These are phyloP conservation scores for Mycena chlorophos DNA, from an alignment of 768 basidiomycete genomes.

Conservation along the genomic window DNA sequence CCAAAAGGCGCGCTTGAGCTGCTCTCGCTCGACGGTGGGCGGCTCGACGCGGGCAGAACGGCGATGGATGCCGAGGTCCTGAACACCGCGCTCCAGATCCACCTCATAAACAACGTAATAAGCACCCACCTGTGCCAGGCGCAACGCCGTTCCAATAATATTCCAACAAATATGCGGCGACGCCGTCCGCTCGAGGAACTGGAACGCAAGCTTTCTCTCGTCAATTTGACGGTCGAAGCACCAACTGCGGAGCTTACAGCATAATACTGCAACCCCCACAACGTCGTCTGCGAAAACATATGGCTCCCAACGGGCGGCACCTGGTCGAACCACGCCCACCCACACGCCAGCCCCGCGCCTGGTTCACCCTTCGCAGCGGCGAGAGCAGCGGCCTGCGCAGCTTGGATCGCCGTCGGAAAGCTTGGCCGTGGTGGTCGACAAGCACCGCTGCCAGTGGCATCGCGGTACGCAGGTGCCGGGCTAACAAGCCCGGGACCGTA, in stretches of 20 bases:
- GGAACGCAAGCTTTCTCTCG: slow-evolving; percentile 45
- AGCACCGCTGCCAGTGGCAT: neutral
- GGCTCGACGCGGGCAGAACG: slow-evolving; percentile 31
- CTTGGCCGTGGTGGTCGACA: no score
- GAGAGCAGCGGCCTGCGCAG: slow-evolving; percentile 11
- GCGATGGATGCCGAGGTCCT: slow-evolving; percentile 74
- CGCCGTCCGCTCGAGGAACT: slow-evolving; percentile 55
- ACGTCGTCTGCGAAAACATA: slow-evolving; percentile 59
- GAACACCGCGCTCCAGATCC: no score
- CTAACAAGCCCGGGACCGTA: neutral
- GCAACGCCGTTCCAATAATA: slow-evolving; percentile 49
- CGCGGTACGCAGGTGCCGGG: no score
- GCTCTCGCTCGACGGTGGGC: slow-evolving; percentile 59
- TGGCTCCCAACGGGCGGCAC: slow-evolving; percentile 65
- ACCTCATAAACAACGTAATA: no score
- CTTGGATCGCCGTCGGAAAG: neutral
- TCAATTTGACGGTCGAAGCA: neutral
- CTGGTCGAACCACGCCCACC: slow-evolving; percentile 70
- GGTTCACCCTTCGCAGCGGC: no score
- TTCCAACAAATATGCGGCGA: slow-evolving; percentile 68
- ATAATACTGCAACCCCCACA: slow-evolving; percentile 76
- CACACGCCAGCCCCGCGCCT: slow-evolving; percentile 48
- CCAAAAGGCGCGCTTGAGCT: slow-evolving; percentile 73
- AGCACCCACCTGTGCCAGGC: no score
- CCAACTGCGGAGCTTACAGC: slow-evolving; percentile 40